phyloP scores from a whole-genome alignment of 352 stramenopile species.

The Pythium sp. region DNA sequence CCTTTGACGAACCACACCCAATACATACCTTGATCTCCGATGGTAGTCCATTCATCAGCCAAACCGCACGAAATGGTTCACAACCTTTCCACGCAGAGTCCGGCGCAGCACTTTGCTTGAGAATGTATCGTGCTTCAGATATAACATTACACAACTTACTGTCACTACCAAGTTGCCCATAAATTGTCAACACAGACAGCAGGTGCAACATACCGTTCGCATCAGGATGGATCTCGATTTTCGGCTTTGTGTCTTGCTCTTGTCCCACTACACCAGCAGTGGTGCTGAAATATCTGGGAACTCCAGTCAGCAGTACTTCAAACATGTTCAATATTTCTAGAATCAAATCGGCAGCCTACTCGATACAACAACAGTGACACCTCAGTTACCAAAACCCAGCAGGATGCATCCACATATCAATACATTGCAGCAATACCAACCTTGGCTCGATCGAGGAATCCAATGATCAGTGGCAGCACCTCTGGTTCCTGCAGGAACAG shows the following conservation, averaged over 20 bases:
- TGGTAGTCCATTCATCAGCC: neutral
- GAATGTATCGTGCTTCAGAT: conserved; percentile 37
- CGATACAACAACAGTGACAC: neutral
- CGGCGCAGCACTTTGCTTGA: conserved; percentile 26
- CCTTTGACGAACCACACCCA: neutral
- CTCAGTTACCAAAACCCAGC: neutral
- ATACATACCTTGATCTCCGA: conserved; percentile 11
- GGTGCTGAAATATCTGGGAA: neutral
- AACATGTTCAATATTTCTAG: conserved; percentile 31
- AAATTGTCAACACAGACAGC: neutral
- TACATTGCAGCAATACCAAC: conserved; percentile 18
- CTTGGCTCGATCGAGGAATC: conserved; percentile 50
- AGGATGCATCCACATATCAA: neutral
- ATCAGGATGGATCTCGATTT: conserved; percentile 27
- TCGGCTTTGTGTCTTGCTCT: neutral
- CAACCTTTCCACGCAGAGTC: conserved; percentile 44
- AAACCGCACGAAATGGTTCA: conserved; percentile 30
- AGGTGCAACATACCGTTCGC: conserved; percentile 31
- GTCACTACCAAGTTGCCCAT: neutral
- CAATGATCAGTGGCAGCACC: conserved; percentile 47
- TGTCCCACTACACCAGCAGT: neutral
- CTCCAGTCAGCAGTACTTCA: conserved; percentile 24
- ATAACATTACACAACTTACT: neutral
- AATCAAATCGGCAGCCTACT: conserved; percentile 33
- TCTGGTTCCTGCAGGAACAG: conserved; percentile 60